Conservation (phyloP, 208 protist genomes). For the Leishmania aethiopica region DNA sequence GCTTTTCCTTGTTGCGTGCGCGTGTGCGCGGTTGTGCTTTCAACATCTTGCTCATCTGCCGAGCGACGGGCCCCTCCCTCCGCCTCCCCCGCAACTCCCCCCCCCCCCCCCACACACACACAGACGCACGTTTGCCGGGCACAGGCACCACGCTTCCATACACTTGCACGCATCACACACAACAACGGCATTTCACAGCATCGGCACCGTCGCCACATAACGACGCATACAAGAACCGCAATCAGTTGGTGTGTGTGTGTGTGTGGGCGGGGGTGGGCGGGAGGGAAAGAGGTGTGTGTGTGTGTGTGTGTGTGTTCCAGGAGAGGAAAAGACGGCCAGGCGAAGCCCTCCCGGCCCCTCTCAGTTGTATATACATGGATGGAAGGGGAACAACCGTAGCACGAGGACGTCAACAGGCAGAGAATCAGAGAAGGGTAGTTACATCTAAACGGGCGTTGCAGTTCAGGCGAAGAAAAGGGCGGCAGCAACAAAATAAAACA, state of each 20-base stretch:
- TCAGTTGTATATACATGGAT: constrained; percentile 6
- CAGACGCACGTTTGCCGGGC: neutral
- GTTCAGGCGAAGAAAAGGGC: no score
- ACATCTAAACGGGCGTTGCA: neutral
- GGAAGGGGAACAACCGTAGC: constrained; percentile 7
- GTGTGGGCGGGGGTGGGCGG: no score
- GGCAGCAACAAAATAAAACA: no score
- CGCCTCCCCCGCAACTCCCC: neutral
- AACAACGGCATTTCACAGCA: neutral
- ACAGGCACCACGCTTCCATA: neutral
- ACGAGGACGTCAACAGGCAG: neutral
- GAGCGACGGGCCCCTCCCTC: neutral
- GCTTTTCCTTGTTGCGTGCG: neutral
- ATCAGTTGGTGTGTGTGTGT: no score
- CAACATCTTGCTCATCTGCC: neutral
- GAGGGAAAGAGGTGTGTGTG: neutral
- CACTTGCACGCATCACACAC: neutral
- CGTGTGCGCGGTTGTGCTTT: neutral
- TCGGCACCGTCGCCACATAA: neutral
- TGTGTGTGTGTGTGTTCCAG: neutral
- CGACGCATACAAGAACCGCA: no score
- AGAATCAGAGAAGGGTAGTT: neutral
- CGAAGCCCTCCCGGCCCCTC: neutral
- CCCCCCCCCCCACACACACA: neutral
- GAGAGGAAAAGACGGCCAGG: neutral